Percentiles rank a stretch among this genome's conserved stretches.
phyloP scores from a whole-genome alignment of 495 filamentous ascomycete genomes.

The Trypethelium eluteriae region DNA sequence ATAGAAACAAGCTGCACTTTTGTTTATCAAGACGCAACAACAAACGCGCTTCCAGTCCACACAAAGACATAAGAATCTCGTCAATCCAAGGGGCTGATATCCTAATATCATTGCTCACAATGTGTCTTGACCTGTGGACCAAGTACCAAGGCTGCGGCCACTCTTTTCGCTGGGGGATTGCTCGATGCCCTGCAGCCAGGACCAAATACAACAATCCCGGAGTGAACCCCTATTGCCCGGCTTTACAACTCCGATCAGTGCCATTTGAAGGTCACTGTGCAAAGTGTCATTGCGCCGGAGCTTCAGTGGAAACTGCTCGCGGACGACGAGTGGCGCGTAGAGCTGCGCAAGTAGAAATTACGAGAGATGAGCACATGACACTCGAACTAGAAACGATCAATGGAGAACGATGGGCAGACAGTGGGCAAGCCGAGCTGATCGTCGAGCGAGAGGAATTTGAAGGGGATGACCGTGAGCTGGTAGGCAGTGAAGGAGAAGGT shows the following conservation, averaged over 20 bases:
- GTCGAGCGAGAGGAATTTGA: neutral
- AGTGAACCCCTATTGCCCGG: neutral
- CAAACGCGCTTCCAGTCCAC: no score
- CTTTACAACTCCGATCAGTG: neutral
- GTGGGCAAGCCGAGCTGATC: neutral
- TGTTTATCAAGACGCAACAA: no score
- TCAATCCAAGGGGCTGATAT: no score
- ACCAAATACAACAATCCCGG: neutral
- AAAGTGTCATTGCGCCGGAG: neutral
- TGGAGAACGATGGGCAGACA: neutral
- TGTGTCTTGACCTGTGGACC: neutral
- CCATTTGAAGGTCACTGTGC: neutral
- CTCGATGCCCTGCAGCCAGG: neutral
- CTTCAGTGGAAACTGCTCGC: neutral
- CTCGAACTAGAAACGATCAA: neutral
- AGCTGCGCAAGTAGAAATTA: neutral
- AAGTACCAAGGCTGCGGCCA: neutral
- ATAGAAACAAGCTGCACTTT: no score
- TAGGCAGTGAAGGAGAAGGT: neutral
- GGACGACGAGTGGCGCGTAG: neutral
- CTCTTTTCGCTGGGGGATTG: neutral
- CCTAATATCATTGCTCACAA: no score
- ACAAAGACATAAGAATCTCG: no score
- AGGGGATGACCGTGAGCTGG: neutral
- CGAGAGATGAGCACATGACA: neutral